These are phyloP conservation scores for Penicillium polonicum DNA, from an alignment of 2,329 filamentous ascomycete genomes.

Conservation along the genomic window DNA sequence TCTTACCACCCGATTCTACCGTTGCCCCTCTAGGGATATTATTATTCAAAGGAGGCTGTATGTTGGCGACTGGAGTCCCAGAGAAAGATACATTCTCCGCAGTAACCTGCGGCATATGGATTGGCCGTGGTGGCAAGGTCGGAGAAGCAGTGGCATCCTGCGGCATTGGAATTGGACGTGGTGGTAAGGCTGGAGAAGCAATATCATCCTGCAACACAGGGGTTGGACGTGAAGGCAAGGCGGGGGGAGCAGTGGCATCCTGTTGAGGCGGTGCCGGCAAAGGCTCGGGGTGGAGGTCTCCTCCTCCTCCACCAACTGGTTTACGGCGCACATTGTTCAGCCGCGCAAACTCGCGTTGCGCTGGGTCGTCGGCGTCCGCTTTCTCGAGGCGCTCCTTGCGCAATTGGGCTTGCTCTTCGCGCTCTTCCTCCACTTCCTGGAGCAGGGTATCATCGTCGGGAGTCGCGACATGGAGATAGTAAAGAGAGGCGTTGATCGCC, in stretches of 20 bases:
- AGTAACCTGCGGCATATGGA: conserved; percentile 18
- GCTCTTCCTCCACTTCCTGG: conserved; percentile 40
- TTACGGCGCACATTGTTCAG: conserved; percentile 43
- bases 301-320: conserved; percentile 29
- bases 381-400: conserved; percentile 27
- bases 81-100: conserved; percentile 24
- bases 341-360: conserved; percentile 29
- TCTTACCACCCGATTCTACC: conserved; percentile 3
- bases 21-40: background rate
- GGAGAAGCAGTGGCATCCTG: conserved; percentile 9
- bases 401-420: conserved; percentile 28
- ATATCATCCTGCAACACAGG: conserved; percentile 16
- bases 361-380: conserved; percentile 20
- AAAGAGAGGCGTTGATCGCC: conserved; percentile 83
- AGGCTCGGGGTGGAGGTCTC: conserved; percentile 5
- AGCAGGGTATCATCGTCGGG: conserved; percentile 54
- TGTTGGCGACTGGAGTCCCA: conserved; percentile 17
- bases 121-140: conserved; percentile 22
- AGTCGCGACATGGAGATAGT: conserved; percentile 80
- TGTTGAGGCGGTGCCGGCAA: conserved; percentile 1
- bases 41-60: background rate
- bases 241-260: conserved; percentile 16
- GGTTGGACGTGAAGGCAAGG: conserved; percentile 20
- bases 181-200: conserved; percentile 21
- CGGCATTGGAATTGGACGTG: conserved; percentile 14